Conservation (phyloP, 805 yeast species). For the Ogataea thermomethanolica region DNA sequence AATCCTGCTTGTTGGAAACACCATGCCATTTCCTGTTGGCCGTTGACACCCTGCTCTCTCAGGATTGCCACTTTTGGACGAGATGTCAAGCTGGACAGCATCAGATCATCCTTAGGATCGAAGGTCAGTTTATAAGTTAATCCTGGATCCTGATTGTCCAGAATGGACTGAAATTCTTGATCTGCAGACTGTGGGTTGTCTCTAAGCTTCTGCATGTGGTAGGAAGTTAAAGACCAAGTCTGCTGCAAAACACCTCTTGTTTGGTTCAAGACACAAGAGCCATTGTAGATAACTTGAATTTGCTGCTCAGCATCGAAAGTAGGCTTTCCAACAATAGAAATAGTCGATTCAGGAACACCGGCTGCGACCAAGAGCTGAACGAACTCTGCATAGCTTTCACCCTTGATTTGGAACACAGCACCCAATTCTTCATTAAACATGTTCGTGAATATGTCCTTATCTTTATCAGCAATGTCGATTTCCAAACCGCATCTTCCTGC, state of each 20-base stretch:
- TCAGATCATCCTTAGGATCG: constrained; percentile 50
- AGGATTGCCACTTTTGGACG: constrained; percentile 92
- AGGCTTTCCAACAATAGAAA: constrained; percentile 71
- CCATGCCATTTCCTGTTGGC: constrained; percentile 98
- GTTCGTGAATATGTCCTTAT: constrained; percentile 43
- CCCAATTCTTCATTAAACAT: constrained; percentile 94
- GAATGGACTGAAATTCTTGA: constrained; percentile 73
- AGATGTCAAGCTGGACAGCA: constrained; percentile 33
- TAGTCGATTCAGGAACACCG: constrained; percentile 52
- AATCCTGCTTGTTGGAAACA: constrained; percentile 94
- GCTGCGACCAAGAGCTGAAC: constrained; percentile 48
- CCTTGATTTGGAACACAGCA: constrained; percentile 84
- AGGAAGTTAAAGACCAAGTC: constrained; percentile 84
- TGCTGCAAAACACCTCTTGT: constrained; percentile 74
- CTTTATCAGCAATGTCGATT: constrained; percentile 41
- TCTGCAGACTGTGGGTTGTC: constrained; percentile 91
- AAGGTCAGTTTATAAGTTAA: constrained; percentile 75
- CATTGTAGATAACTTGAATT: constrained; percentile 47
- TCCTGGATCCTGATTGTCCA: constrained; percentile 89
- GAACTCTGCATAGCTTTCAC: constrained; percentile 52
- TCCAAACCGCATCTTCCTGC: constrained; percentile 87
- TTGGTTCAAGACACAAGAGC: constrained; percentile 42
- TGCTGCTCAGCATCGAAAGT: constrained; percentile 45
- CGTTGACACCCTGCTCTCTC: constrained; percentile 98
- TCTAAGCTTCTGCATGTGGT: constrained; percentile 84